Evolutionary conservation across 2,329 filamentous ascomycete species (phyloP).

Genomic region (Exophiala bonariae): DNA sequence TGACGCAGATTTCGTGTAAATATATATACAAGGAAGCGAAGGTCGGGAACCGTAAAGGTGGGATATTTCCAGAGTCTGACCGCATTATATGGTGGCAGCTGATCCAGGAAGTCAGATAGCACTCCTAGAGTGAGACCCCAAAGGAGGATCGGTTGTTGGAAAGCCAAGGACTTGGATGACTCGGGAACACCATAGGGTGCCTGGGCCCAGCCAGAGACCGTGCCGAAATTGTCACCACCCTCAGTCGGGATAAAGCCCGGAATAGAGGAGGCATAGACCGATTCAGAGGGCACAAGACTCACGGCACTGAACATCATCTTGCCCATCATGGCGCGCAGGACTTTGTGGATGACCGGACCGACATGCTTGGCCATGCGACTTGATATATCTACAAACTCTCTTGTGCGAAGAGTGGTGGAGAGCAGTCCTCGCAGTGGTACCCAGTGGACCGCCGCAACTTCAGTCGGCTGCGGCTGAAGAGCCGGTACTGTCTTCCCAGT

Average conservation of each 20-base stretch:
- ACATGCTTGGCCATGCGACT: conserved; percentile 60
- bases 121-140: conserved; percentile 71
- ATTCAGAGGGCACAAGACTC: conserved; percentile 61
- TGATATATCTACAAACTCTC: conserved; percentile 64
- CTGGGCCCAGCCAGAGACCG: conserved; percentile 26
- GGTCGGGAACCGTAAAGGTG: conserved; percentile 64
- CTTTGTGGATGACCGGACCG: conserved; percentile 54
- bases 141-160: conserved; percentile 55
- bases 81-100: conserved; percentile 63
- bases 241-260: conserved; percentile 48
- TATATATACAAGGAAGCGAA: conserved; percentile 59
- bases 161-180: conserved; percentile 28
- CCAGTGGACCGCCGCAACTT: conserved; percentile 70
- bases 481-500: conserved; percentile 57
- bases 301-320: conserved; percentile 70
- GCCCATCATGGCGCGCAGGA: conserved; percentile 59
- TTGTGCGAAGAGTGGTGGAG: conserved; percentile 59
- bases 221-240: conserved; percentile 22
- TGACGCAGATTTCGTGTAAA: conserved; percentile 60
- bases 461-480: conserved; percentile 64
- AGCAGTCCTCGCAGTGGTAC: conserved; percentile 63
- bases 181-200: conserved; percentile 22
- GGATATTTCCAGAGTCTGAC: conserved; percentile 67
- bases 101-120: conserved; percentile 66
- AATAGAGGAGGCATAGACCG: conserved; percentile 56